Evolutionary conservation across 768 basidiomycete genomes (phyloP).

Genomic region (Podaxis mareebaensis): DNA sequence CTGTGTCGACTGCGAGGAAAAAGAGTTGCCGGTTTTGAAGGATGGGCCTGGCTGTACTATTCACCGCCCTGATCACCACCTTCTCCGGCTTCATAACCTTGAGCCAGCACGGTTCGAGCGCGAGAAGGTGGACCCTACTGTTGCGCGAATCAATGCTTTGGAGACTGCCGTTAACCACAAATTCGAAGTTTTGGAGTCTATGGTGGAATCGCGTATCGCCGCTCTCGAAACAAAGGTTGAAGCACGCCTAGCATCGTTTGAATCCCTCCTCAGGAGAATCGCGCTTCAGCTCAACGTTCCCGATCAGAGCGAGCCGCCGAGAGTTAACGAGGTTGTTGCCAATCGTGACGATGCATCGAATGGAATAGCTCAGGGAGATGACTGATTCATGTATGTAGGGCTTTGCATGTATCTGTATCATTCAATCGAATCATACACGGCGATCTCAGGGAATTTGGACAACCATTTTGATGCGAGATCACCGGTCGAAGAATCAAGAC

Average conservation of each 20-base stretch:
- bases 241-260: constrained; percentile 11
- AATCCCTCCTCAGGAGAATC: constrained; percentile 8
- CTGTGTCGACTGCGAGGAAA: constrained; percentile 9
- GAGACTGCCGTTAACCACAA: not conserved
- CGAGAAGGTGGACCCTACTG: not conserved
- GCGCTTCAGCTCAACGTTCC: constrained; percentile 4
- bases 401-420: not conserved
- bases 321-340: not conserved
- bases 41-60: not conserved
- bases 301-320: not conserved
- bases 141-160: not conserved
- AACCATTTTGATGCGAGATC: too few species aligned
- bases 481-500: too few species aligned
- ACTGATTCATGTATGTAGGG: not conserved
- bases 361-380: not conserved
- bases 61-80: constrained; percentile 6
- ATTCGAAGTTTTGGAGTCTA: not conserved
- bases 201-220: not conserved
- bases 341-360: not conserved
- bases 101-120: not conserved
- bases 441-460: too few species aligned
- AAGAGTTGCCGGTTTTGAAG: not conserved
- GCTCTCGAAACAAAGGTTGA: constrained; percentile 9
- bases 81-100: constrained; percentile 7
- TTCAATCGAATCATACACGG: not conserved